Percentiles rank a stretch among this genome's conserved stretches.
Conservation (phyloP, 2,329 filamentous ascomycete species). For the Fusarium sterilihyphosum region DNA sequence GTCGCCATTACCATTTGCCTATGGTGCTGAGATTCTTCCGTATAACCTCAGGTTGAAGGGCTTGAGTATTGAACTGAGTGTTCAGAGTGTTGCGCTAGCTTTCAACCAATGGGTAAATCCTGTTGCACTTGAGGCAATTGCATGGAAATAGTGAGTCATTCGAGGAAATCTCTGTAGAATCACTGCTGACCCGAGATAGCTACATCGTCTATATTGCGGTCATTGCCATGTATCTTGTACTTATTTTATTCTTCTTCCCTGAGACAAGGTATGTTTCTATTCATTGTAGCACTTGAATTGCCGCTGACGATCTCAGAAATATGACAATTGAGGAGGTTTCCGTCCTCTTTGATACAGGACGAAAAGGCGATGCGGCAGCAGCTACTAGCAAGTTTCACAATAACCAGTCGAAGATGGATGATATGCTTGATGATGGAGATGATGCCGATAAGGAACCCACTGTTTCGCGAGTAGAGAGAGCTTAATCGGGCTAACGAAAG, state of each 20-base stretch:
- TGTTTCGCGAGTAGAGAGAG: conserved; percentile 12
- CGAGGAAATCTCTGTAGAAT: fast-evolving
- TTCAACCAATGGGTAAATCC: conserved; percentile 41
- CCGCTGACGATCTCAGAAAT: background rate
- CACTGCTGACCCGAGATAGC: background rate
- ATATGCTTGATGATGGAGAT: conserved; percentile 8
- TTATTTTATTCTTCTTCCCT: conserved; percentile 35
- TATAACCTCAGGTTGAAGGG: conserved; percentile 43
- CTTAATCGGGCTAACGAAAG: fast-evolving
- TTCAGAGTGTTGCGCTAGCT: conserved; percentile 30
- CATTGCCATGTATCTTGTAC: conserved; percentile 31
- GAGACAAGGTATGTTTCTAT: conserved; percentile 28
- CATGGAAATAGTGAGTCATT: conserved; percentile 34
- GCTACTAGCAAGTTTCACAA: conserved; percentile 8
- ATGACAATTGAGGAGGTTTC: conserved; percentile 34
- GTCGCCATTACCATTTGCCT: conserved; percentile 40
- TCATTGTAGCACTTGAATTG: fast-evolving
- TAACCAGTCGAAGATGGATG: background rate
- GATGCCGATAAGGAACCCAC: conserved; percentile 2
- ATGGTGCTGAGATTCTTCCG: conserved; percentile 42
- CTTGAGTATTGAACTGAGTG: conserved; percentile 28
- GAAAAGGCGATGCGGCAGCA: conserved; percentile 15
- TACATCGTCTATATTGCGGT: conserved; percentile 35
- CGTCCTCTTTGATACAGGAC: conserved; percentile 28
- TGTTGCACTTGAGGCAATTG: conserved; percentile 34